Evolutionary conservation across 2,329 filamentous ascomycete genomes (phyloP), one percentile per base, ranked within the genome.

Genomic region (Cladosporium sp.): DNA sequence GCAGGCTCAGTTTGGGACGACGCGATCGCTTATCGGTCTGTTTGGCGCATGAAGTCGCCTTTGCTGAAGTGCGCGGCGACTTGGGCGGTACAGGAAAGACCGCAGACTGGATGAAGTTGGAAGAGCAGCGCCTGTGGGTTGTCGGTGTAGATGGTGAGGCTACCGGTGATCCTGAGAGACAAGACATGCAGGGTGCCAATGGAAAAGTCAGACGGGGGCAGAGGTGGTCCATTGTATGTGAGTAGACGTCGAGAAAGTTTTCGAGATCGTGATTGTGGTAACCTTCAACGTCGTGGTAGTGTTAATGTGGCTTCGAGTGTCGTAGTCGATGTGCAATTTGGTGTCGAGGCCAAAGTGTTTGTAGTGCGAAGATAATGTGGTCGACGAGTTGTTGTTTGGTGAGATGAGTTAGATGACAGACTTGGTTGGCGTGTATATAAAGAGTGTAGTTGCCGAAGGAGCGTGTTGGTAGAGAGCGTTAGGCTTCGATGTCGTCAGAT

Each of bases 191-290:
- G 40, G 67, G 65, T 55, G 65, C 64, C 22, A 63, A 55, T 15
- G 67, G 66, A 42, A 65, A 67, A 6, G 63, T 63, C 15, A 64
- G 58, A 25, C 66, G 60, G 36, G 67, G 67, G 61, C 67, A 69
- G 22, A 69, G 65, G 48, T 69, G 67, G 51, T 69, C 67, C 67
- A 69, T 68, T 57, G 24, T 34, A 44, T 37, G 28, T 17, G 39
- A 36, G 22, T 37, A 50, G 28, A 32, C 28, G 28, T 32, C 12
- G 28, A 32, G 8, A 32, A 9, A 4, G n/a, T 42, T 42, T 20
- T 42, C 17, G 39, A 12, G 19, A 24, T 35, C 28, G 47, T 50
- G 34, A 20, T 50, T 19, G 28, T 35, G 34, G 47, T 50, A 13
- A 32, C 28, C 37, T 24, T 50, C 17, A 34, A 17, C 17, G 34